phyloP scores from a whole-genome alignment of 225 moss, liverwort and hornwort species.

The Neckera pumila region DNA sequence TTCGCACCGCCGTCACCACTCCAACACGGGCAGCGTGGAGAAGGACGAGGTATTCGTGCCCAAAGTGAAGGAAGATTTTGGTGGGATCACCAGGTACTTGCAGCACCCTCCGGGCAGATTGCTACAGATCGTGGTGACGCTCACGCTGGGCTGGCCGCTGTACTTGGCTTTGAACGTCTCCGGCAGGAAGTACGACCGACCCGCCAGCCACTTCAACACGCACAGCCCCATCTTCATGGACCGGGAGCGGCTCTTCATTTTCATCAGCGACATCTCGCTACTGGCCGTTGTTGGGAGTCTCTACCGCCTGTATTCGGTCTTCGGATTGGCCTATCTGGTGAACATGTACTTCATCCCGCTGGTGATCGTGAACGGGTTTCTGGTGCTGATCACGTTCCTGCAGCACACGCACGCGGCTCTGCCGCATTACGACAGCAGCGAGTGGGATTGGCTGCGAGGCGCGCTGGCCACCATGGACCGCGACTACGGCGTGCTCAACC shows the following conservation, averaged over 20 bases:
- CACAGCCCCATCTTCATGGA: constrained; percentile 68
- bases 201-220: constrained; percentile 65
- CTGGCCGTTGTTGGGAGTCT: constrained; percentile 33
- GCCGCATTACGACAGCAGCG: constrained; percentile 58
- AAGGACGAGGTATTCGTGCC: constrained; percentile 93
- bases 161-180: constrained; percentile 71
- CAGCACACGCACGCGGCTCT: constrained; percentile 87
- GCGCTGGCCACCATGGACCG: constrained; percentile 85
- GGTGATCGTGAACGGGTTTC: constrained; percentile 75
- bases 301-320: constrained; percentile 23
- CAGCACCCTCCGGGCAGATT: constrained; percentile 59
- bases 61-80: constrained; percentile 28
- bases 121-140: constrained; percentile 35
- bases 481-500: constrained; percentile 77
- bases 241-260: constrained; percentile 64
- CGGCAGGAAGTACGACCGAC: constrained; percentile 55
- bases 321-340: constrained; percentile 42
- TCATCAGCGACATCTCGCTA: constrained; percentile 66
- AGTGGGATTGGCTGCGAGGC: constrained; percentile 97
- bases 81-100: constrained; percentile 8
- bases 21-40: constrained; percentile 82
- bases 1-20: constrained; percentile 89
- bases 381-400: constrained; percentile 81
- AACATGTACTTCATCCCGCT: constrained; percentile 61
- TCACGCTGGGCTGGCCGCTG: constrained; percentile 73